These are phyloP conservation scores for Zygotorulaspora sp. DNA, from an alignment of 805 yeast species.

Conservation along the genomic window DNA sequence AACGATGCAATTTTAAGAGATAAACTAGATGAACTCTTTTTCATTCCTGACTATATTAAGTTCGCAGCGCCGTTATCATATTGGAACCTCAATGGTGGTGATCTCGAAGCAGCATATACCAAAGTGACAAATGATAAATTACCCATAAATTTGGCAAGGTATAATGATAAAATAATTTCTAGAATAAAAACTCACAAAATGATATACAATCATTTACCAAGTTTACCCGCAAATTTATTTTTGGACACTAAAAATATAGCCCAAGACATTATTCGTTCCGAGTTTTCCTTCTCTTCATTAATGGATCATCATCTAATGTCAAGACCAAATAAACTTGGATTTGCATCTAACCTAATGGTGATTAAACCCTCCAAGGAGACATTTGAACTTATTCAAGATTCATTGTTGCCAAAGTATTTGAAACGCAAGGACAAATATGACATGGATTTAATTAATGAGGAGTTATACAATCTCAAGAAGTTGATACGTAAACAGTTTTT, in stretches of 20 bases:
- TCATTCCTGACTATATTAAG: constrained; percentile 42
- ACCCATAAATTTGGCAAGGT: constrained; percentile 24
- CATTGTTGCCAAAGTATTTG: constrained; percentile 21
- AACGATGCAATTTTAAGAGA: constrained; percentile 46
- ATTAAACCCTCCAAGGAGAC: constrained; percentile 43
- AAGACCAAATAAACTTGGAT: constrained; percentile 27
- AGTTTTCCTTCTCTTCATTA: constrained; percentile 24
- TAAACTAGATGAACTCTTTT: constrained; percentile 49
- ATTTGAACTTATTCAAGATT: constrained; percentile 24
- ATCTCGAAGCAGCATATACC: constrained; percentile 19
- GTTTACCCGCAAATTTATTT: constrained; percentile 26
- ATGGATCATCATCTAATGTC: constrained; percentile 18
- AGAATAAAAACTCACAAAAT: constrained; percentile 24
- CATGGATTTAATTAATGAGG: constrained; percentile 32
- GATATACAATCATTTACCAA: constrained; percentile 41
- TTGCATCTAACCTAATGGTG: constrained; percentile 53
- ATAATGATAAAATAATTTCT: constrained; percentile 19
- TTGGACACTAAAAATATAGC: constrained; percentile 29
- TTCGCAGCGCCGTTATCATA: constrained; percentile 47
- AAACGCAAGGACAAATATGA: constrained; percentile 24
- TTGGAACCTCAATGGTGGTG: constrained; percentile 34
- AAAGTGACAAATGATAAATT: constrained; percentile 20
- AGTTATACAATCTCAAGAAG: constrained; percentile 26
- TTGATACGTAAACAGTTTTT: constrained; percentile 29
- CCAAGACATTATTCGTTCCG: constrained; percentile 27